Conservation (phyloP, 2,329 filamentous ascomycete species). For the Xylariaceae sp. region DNA sequence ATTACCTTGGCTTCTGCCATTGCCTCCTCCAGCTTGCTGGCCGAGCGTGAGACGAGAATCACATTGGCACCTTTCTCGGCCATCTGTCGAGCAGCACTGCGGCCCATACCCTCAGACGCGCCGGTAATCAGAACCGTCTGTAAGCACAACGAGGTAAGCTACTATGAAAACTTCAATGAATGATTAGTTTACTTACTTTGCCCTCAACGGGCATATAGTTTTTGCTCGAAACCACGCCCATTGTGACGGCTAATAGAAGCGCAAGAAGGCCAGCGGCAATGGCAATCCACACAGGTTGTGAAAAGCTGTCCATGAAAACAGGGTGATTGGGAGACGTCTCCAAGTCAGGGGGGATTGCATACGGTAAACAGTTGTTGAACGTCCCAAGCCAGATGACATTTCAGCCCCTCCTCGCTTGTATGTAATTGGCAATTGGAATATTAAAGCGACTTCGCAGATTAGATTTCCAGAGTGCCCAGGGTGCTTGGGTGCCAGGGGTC, state of each 20-base stretch:
- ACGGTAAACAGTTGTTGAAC: no score
- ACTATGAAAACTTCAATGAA: slow-evolving; percentile 23
- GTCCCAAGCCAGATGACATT: no score
- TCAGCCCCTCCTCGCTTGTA: no score
- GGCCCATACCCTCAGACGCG: slow-evolving; percentile 91
- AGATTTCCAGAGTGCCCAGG: no score
- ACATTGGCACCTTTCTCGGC: slow-evolving; percentile 85
- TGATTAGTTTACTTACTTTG: slow-evolving; percentile 62
- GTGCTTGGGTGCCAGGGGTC: no score
- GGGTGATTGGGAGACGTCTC: neutral
- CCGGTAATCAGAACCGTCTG: slow-evolving; percentile 91
- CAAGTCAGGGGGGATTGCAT: no score
- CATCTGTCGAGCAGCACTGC: slow-evolving; percentile 74
- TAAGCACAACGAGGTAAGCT: slow-evolving; percentile 17
- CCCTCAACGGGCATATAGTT: slow-evolving; percentile 87
- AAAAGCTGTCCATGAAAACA: slow-evolving; percentile 29
- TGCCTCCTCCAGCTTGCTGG: slow-evolving; percentile 74
- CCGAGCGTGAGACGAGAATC: slow-evolving; percentile 81
- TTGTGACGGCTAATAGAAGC: slow-evolving; percentile 51
- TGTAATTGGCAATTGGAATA: no score
- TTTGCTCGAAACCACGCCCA: slow-evolving; percentile 72
- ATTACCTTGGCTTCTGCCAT: slow-evolving; percentile 56
- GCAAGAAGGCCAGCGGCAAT: slow-evolving; percentile 42
- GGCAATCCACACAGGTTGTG: slow-evolving; percentile 29
- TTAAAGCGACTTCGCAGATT: no score